A percentile compares a stretch with the other conserved stretches of the same genome.
Evolutionary conservation across 768 basidiomycete genomes (phyloP).

Genomic region (Mycena vulgaris): DNA sequence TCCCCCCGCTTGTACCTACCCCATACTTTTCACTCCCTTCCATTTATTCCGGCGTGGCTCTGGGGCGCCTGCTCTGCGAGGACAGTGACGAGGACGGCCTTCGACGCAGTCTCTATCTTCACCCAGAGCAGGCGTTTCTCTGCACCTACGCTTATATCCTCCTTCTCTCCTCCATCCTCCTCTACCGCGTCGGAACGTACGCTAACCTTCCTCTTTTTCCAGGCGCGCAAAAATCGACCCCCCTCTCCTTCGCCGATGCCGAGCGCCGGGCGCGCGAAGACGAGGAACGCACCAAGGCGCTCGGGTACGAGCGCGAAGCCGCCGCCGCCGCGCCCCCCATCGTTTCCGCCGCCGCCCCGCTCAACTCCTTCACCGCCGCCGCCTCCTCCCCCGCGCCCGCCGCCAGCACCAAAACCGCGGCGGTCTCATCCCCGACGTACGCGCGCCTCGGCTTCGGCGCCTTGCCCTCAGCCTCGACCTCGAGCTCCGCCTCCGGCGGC

Average conservation of each 20-base stretch:
- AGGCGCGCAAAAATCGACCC: constrained; percentile 90
- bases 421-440: constrained; percentile 29
- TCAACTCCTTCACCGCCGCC: constrained; percentile 25
- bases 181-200: constrained; percentile 56
- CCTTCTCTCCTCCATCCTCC: constrained; percentile 38
- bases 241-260: constrained; percentile 95
- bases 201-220: constrained; percentile 81
- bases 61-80: no score
- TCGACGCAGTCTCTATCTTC: no score
- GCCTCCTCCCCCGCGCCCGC: constrained; percentile 44
- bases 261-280: constrained; percentile 93
- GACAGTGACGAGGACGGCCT: no score
- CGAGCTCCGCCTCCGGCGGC: background rate
- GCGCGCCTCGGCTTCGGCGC: constrained; percentile 38
- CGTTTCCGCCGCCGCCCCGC: constrained; percentile 22
- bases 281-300: constrained; percentile 91
- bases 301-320: constrained; percentile 90
- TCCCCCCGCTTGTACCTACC: no score
- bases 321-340: constrained; percentile 46
- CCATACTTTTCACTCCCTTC: no score
- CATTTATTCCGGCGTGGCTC: no score
- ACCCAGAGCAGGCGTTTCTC: no score
- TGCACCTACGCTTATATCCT: background rate
- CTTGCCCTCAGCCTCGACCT: constrained; percentile 10
- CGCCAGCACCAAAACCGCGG: constrained; percentile 36